Percentiles rank a stretch among this genome's conserved stretches.
phyloP scores from a whole-genome alignment of 768 basidiomycete genomes.

The Rhodotorula toruloides region DNA sequence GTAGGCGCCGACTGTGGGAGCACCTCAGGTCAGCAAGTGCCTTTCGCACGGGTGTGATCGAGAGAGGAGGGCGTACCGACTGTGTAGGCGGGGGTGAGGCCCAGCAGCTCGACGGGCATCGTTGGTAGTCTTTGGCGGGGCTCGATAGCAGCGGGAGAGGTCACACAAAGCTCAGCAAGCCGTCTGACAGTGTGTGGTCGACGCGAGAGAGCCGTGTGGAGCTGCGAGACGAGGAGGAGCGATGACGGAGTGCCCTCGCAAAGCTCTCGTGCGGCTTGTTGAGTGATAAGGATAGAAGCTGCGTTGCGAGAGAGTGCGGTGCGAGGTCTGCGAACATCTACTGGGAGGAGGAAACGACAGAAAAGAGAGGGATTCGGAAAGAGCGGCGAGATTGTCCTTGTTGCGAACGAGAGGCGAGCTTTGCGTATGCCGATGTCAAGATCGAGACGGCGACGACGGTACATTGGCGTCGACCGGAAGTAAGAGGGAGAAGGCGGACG shows the following conservation, averaged over 20 bases:
- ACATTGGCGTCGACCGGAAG: too few relatives aligned
- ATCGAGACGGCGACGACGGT: too few relatives aligned
- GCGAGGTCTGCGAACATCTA: background rate
- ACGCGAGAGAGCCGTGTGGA: background rate
- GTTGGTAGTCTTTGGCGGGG: background rate
- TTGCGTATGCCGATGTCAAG: too few relatives aligned
- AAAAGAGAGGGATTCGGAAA: background rate
- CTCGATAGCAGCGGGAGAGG: too few relatives aligned
- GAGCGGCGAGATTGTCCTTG: too few relatives aligned
- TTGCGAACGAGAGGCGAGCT: too few relatives aligned
- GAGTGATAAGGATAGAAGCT: background rate
- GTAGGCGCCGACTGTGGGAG: slow-evolving; percentile 33
- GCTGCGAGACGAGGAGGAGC: background rate
- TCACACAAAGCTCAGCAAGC: too few relatives aligned
- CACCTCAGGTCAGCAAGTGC: background rate
- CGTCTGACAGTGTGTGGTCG: too few relatives aligned
- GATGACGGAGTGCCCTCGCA: too few relatives aligned
- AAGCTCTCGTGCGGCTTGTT: background rate
- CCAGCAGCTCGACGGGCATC: slow-evolving; percentile 49
- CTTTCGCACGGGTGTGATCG: background rate
- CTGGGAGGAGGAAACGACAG: background rate
- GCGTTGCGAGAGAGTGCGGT: background rate
- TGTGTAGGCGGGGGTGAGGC: slow-evolving; percentile 47
- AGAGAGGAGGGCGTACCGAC: slow-evolving; percentile 33
- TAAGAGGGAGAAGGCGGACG: too few relatives aligned